A percentile compares a stretch with the other conserved stretches of the same genome.
Evolutionary conservation across 139 green algal species (phyloP).

Genomic region (Yamagishiella unicocca): DNA sequence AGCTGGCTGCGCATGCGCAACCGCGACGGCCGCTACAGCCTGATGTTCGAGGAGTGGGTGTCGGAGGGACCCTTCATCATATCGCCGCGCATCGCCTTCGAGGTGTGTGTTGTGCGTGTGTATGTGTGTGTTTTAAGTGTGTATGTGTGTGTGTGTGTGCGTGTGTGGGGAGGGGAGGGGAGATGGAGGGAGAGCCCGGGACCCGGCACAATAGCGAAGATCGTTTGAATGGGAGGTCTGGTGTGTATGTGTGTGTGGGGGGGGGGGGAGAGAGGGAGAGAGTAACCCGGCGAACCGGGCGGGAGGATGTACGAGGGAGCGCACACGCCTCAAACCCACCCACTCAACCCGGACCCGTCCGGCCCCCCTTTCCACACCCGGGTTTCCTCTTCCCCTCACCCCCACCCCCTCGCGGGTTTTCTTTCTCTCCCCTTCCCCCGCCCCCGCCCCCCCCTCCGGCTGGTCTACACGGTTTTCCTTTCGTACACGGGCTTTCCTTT

Average conservation of each 20-base stretch:
- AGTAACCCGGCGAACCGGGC: not conserved
- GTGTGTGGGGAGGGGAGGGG: no score
- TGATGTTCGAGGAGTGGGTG: constrained; percentile 99
- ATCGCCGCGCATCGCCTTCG: constrained; percentile 93
- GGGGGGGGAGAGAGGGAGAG: not conserved
- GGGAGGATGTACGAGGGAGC: no score
- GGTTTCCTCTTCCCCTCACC: not conserved
- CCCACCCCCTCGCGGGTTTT: not conserved
- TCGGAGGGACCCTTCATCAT: constrained; percentile 96
- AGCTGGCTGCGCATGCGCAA: constrained; percentile 98
- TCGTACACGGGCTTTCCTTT: no score
- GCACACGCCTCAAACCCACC: no score
- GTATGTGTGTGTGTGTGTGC: no score
- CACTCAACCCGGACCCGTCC: no score
- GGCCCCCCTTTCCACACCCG: no score
- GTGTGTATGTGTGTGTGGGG: not conserved
- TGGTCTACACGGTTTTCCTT: not conserved
- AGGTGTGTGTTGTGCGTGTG: constrained; percentile 69
- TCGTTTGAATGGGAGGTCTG: not conserved
- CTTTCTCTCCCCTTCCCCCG: not conserved
- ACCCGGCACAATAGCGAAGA: not conserved
- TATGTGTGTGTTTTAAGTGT: no score
- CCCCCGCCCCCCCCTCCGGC: not conserved
- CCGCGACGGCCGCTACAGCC: constrained; percentile 93
- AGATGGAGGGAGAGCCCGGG: not conserved